These are phyloP conservation scores for Trypanosoma theileri DNA, from an alignment of 208 protist genomes.

Conservation along the genomic window DNA sequence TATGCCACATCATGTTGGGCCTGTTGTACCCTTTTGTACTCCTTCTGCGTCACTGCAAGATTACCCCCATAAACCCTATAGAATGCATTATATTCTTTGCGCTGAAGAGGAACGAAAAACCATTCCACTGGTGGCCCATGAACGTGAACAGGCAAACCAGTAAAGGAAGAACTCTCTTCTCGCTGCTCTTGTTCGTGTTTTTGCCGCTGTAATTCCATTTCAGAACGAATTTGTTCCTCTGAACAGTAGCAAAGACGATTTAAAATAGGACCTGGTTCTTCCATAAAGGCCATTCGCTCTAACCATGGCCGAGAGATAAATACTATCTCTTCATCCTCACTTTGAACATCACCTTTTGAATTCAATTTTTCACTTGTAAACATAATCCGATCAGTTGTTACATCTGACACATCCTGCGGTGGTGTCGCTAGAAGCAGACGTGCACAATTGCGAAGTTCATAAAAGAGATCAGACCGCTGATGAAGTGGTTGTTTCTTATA, in stretches of 20 bases:
- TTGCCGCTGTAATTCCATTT: constrained; percentile 19
- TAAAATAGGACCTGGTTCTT: constrained; percentile 79
- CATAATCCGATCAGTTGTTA: neutral
- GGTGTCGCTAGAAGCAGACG: constrained; percentile 32
- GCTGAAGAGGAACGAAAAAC: constrained; percentile 72
- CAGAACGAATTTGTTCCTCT: constrained; percentile 15
- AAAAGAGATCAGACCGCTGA: constrained; percentile 26
- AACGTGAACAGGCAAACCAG: constrained; percentile 35
- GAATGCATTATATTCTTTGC: constrained; percentile 63
- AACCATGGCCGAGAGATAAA: constrained; percentile 86
- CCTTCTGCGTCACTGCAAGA: constrained; percentile 37
- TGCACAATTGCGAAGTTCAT: constrained; percentile 58
- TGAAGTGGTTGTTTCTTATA: constrained; percentile 81
- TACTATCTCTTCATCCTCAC: constrained; percentile 24
- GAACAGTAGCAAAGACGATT: constrained; percentile 79
- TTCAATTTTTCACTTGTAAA: neutral
- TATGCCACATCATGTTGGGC: constrained; percentile 28
- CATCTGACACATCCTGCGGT: neutral
- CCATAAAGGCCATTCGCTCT: constrained; percentile 71
- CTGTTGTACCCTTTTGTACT: constrained; percentile 36
- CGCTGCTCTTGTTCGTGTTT: neutral
- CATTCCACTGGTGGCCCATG: constrained; percentile 66
- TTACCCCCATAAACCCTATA: constrained; percentile 73
- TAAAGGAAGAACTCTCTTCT: constrained; percentile 12
- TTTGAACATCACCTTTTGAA: neutral